These are phyloP conservation scores for Erigeron philadelphicus DNA, from an alignment of 140 eudicot genomes.

Conservation along the genomic window DNA sequence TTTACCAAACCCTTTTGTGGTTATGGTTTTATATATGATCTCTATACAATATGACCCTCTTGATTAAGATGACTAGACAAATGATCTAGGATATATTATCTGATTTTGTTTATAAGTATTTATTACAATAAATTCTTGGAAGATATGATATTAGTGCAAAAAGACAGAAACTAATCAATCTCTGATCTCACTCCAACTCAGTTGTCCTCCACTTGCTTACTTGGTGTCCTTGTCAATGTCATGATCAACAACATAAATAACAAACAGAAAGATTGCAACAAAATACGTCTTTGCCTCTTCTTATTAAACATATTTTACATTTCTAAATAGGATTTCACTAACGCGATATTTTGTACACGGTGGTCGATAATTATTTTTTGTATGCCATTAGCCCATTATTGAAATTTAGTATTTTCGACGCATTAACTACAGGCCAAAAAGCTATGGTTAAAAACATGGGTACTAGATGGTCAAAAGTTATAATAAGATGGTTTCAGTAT, in stretches of 20 bases:
- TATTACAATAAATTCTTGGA: neutral
- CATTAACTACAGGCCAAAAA: no score
- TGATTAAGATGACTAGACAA: neutral
- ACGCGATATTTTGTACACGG: no score
- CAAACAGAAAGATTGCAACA: conserved; percentile 15
- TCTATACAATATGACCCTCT: neutral
- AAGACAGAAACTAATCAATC: conserved; percentile 7
- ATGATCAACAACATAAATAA: conserved; percentile 23
- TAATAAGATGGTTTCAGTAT: no score
- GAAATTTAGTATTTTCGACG: no score
- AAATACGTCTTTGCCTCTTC: conserved; percentile 27
- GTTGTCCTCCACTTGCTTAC: conserved; percentile 9
- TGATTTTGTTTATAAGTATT: neutral
- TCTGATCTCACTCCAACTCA: conserved; percentile 15
- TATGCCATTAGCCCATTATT: no score
- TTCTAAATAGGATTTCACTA: no score
- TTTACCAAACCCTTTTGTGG: neutral
- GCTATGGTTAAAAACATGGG: no score
- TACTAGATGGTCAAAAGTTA: no score
- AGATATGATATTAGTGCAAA: conserved; percentile 1
- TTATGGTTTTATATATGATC: neutral
- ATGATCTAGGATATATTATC: neutral
- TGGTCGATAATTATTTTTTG: no score
- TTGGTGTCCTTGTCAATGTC: conserved; percentile 27
- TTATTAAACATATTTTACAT: neutral